A percentile compares a stretch with the other conserved stretches of the same genome.
Conservation (phyloP, 108 stramenopile species). For the Cyclostephanos tholiformis region DNA sequence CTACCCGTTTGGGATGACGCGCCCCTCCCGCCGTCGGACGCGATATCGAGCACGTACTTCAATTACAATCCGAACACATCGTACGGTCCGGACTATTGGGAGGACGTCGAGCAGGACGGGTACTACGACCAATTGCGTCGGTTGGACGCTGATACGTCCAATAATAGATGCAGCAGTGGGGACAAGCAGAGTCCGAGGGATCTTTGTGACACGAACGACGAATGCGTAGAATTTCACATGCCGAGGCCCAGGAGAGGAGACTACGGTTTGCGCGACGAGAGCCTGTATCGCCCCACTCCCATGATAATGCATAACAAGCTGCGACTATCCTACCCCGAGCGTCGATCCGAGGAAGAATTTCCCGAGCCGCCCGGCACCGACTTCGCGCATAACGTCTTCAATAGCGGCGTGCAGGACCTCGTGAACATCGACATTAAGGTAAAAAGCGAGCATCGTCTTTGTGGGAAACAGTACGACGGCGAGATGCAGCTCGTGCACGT, state of each 20-base stretch:
- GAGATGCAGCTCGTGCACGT: constrained; percentile 55
- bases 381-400: constrained; percentile 37
- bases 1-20: constrained; percentile 29
- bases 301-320: constrained; percentile 40
- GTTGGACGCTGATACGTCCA: constrained; percentile 1
- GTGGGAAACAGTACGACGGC: constrained; percentile 70
- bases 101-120: constrained; percentile 8
- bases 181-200: constrained; percentile 40
- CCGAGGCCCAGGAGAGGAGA: constrained; percentile 21
- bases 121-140: constrained; percentile 20
- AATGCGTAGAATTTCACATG: constrained; percentile 32
- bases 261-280: constrained; percentile 19
- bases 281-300: constrained; percentile 18
- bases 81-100: constrained; percentile 34
- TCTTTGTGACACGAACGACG: constrained; percentile 29
- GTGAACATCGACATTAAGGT: constrained; percentile 62
- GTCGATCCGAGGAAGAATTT: constrained; percentile 7
- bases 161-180: constrained; percentile 27
- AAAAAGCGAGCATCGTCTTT: constrained; percentile 63
- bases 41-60: constrained; percentile 18
- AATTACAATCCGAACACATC: constrained; percentile 31
- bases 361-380: constrained; percentile 32
- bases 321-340: constrained; percentile 28
- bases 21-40: neutral
- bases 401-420: constrained; percentile 39